Base-by-base conservation (phyloP, 805 yeast species). In the Cyberlindnera suaveolens region DNA sequence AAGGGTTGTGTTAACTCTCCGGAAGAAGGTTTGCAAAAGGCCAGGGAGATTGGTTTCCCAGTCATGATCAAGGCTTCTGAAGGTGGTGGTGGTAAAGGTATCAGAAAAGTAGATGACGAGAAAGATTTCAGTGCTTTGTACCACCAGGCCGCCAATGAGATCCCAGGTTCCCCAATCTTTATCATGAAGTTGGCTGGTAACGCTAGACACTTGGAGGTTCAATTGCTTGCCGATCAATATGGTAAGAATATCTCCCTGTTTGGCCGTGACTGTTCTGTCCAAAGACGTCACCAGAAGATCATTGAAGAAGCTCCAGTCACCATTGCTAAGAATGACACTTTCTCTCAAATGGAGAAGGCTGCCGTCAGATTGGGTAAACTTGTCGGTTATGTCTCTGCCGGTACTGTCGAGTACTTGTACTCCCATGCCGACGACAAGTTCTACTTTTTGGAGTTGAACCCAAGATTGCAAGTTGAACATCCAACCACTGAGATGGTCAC, bases 51-150 rank as follows among this genome's bases (percentile, higher is more conserved):
- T 58, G 99, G 99, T 2, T 89, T 93, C 72, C 99, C 99, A 29
- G 96, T 93, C 42, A 93, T 93, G 99, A 82, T 93, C 62, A 93
- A 93, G 68, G 99, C 99, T 39, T 89, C 97, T 46, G 99, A 93
- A 80, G 99, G 99, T 74, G 99, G 99, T 68, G 99, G 99, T 71
- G 99, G 99, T 74, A 93, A 93, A 71, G 99, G 99, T 78, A 93
- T 93, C 66, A 84, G 99, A 73, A 89, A 89, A 68, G 98, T 89
- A 51, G 96, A 86, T 44, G 63, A 73, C 50, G 96, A 85, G 65
- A 81, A 79, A 50, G 85, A 89, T 57, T 93, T 93, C 53, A 59
- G 73, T 34, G 50, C 86, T 23, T 68, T 85, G 50, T 93, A 91
- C 64, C 80, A 82, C 54, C 99, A 93, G 72, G 99, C 97, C 37